phyloP scores from a whole-genome alignment of 208 protist species.

The Acanthamoeba royreba region DNA sequence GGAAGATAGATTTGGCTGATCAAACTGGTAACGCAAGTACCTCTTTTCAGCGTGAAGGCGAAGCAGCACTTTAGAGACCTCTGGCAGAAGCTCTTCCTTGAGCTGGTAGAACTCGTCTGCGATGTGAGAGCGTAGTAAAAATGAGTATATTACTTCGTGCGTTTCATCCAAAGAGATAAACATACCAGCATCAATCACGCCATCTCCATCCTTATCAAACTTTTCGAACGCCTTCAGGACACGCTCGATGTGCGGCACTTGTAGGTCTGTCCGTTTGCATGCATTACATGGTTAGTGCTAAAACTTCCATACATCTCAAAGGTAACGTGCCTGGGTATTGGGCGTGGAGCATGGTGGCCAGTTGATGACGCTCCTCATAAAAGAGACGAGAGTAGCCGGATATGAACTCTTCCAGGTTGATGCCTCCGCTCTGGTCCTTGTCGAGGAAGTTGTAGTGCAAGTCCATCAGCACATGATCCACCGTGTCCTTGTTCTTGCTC shows the following conservation, averaged over 20 bases:
- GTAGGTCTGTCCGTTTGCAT: not conserved
- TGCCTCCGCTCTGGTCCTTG: not conserved
- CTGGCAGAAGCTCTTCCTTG: not conserved
- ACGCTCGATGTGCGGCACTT: not conserved
- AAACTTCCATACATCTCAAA: not conserved
- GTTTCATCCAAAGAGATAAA: not conserved
- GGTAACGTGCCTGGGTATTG: not conserved
- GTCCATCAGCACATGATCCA: not conserved
- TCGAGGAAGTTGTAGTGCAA: not conserved
- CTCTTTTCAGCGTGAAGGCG: not conserved
- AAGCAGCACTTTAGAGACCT: not conserved
- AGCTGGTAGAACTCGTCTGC: not conserved
- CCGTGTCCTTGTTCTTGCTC: not conserved
- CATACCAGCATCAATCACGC: not conserved
- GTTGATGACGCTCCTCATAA: not conserved
- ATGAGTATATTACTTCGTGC: not conserved
- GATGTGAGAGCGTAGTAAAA: not conserved
- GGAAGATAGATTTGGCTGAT: not conserved
- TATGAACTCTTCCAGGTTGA: not conserved
- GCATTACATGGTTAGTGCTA: not conserved
- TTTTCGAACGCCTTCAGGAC: not conserved
- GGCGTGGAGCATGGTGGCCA: not conserved
- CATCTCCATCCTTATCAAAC: not conserved
- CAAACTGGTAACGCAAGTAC: not conserved
- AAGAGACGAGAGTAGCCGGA: not conserved